Base-by-base conservation (phyloP, 345 rosid genomes). In the Populus tremula region DNA sequence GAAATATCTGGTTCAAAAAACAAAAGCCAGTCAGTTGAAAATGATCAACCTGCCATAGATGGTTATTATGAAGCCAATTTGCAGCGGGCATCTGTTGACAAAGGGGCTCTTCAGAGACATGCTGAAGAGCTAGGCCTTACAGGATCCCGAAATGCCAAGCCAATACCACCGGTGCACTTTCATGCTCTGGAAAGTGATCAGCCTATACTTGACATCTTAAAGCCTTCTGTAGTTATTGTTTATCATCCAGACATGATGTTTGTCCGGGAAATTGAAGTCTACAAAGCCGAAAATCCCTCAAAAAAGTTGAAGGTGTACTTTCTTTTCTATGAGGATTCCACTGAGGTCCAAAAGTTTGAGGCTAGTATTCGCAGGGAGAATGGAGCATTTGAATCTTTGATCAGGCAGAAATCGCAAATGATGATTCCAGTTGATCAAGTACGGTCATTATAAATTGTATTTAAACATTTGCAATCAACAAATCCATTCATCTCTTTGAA, bases 371-470 rank as follows among this genome's bases (percentile, higher is more conserved):
- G 91, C 36, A 89, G 92, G 79, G 98, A 96, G 83, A 92, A 96
- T 85, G 91, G 91, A 76, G 98, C 99, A 17, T 96, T 93, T 85
- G 99, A 96, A 82, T 91, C 99, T 62, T 79, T 96, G 87, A 93
- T 96, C 84, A 85, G 98, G 84, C 99, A 92, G 88, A 96, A 96
- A 80, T 92, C 99, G 29, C 14, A 87, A 88, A 96, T 96, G 99
- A 91, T 93, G 90, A 93, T 96, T 80, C 96, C 98, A 64, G 93
- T 96, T 38, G 90, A 96, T 84, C 98, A 93, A 96, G 97, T 93
- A 77, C 75, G 77, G 18, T 72, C 67, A 75, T 56, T 25, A 5
- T 64, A 11, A 43, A 49, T 73, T 69, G 7, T 38, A 45, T 45
- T 45, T 45, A 12, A 45, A 45, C 17, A 45, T 45, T 45, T 45